Base-by-base conservation (phyloP, 768 basidiomycete species). In the Leccinum boreale region DNA sequence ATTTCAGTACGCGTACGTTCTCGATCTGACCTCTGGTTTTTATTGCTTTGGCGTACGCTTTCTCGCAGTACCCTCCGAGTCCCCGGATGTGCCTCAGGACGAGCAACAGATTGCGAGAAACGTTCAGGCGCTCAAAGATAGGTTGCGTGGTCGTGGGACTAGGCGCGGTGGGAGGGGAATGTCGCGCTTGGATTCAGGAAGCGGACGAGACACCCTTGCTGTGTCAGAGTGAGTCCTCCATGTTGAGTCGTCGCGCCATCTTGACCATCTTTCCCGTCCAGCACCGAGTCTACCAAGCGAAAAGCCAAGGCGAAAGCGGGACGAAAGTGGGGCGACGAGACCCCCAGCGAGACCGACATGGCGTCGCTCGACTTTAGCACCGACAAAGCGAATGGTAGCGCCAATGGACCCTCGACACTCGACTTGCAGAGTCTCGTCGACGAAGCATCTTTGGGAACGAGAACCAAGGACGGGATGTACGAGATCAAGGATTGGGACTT, bases 81-180 rank as follows among this genome's bases (percentile, higher is more conserved):
- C 80, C 8, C 66, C 78, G 21, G 83, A 85, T 44, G 70, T 75
- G 3, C 77, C 83, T 2, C 80, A 82, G 44, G 92, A 94, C 60
- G 93, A 92, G 57, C 89, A 96, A 67, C 86, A 94, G 65, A 98
- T 98, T 60, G 86, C 95, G 4, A 81, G 91, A 63, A 97, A 95
- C 67, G 90, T 97, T 1, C 88, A 94, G 63, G 92, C 91, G 0
- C 78, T 99, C 54, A 97, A 95, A 73, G 87, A 82, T 53, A 81
- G 92, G 31, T 73, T 97, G 51, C 89, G 92, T 55, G 89, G 89
- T 26, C 79, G 87, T 53, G 89, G 87, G 0, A 84, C 83, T 3
- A 75, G 84, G 58, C 79, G 85, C 56, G 79, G 81, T 19, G 79
- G 82, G 47, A 78, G 80, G 55, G 73, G 77, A 42, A 67, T 66